Percentiles rank a stretch among this genome's conserved stretches.
These are phyloP conservation scores for Musa balbisiana DNA, from an alignment of 202 grass and related monocot genomes.

Conservation along the genomic window DNA sequence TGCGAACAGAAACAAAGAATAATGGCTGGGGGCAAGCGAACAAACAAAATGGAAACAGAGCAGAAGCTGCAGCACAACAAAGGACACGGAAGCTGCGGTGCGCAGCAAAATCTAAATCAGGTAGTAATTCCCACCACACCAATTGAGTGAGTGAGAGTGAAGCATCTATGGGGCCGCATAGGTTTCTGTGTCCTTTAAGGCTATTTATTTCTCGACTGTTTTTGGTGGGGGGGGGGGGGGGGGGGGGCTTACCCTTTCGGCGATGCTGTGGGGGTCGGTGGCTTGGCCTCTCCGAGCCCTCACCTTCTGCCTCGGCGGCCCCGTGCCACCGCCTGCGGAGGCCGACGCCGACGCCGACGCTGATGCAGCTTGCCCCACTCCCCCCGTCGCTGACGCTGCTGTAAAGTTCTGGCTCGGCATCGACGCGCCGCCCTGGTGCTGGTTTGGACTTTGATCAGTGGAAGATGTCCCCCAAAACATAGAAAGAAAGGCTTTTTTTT, in stretches of 20 bases:
- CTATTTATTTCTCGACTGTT: background rate
- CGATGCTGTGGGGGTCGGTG: conserved; percentile 98
- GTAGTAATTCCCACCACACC: background rate
- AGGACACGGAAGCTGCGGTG: conserved; percentile 22
- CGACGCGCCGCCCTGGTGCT: conserved; percentile 39
- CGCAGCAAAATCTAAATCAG: conserved; percentile 17
- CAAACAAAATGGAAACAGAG: conserved; percentile 4
- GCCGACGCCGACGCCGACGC: conserved; percentile 13
- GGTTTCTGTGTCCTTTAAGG: background rate
- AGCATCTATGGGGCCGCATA: background rate
- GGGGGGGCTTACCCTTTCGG: conserved; percentile 59
- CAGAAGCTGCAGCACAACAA: conserved; percentile 14
- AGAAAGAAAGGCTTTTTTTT: background rate
- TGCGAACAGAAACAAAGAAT: conserved; percentile 30
- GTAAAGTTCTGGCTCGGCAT: conserved; percentile 63
- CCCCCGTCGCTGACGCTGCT: conserved; percentile 32
- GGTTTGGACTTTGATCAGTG: background rate
- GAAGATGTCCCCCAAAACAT: background rate
- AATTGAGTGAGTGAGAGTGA: background rate
- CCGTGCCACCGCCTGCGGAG: conserved; percentile 32
- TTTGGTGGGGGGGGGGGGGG: background rate
- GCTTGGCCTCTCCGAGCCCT: conserved; percentile 82
- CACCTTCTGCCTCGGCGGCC: conserved; percentile 66
- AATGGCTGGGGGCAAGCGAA: background rate
- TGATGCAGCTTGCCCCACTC: conserved; percentile 15